Evolutionary conservation across 768 basidiomycete species (phyloP).

Genomic region (Dictyophora rubrovolvata): DNA sequence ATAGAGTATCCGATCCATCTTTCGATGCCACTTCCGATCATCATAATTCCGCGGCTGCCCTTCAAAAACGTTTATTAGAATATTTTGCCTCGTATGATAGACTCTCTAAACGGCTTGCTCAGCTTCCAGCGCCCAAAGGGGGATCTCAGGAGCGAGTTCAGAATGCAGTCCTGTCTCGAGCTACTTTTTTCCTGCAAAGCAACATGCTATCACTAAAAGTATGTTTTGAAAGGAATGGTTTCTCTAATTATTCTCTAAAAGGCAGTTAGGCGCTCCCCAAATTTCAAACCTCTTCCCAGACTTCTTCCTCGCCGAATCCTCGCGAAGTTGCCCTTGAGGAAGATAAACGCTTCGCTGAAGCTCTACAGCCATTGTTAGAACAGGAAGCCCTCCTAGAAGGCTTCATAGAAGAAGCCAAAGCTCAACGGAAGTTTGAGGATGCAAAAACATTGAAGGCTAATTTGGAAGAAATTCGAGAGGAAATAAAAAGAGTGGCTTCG

Average conservation of each 20-base stretch:
- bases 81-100: slow-evolving; percentile 85
- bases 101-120: slow-evolving; percentile 74
- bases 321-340: slow-evolving; percentile 33
- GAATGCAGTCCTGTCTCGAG: slow-evolving; percentile 64
- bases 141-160: slow-evolving; percentile 81
- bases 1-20: slow-evolving; percentile 34
- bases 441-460: slow-evolving; percentile 74
- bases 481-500: slow-evolving; percentile 62
- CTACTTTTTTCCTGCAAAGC: slow-evolving; percentile 74
- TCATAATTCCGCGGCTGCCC: slow-evolving; percentile 34
- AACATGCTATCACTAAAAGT: slow-evolving; percentile 86
- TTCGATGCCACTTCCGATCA: slow-evolving; percentile 34
- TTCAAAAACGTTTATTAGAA: slow-evolving; percentile 75
- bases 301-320: slow-evolving; percentile 14
- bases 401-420: slow-evolving; percentile 84
- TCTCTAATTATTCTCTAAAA: not conserved
- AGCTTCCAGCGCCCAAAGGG: slow-evolving; percentile 51
- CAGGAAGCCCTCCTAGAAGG: slow-evolving; percentile 88
- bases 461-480: slow-evolving; percentile 70
- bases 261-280: slow-evolving; percentile 31
- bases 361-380: slow-evolving; percentile 81
- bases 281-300: slow-evolving; percentile 10
- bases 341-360: slow-evolving; percentile 59
- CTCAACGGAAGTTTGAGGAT: slow-evolving; percentile 92
- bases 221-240: slow-evolving; percentile 12